Percentiles rank a stretch among this genome's conserved stretches.
Conservation (phyloP, 192 early-diverging fungal genomes). For the Coemansia sp. region DNA sequence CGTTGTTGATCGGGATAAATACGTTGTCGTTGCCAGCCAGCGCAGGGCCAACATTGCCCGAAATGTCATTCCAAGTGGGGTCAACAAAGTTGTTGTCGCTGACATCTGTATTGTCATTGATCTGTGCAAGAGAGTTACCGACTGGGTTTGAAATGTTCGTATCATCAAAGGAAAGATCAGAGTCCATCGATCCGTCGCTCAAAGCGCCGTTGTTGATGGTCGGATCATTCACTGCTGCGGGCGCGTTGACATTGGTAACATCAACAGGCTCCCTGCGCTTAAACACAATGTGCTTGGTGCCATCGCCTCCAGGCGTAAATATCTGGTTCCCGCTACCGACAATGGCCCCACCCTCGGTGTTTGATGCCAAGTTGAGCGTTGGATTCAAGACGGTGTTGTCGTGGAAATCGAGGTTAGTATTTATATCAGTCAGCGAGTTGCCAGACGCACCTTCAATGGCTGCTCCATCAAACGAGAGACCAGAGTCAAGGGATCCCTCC, state of each 20-base stretch:
- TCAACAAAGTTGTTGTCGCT: slow-evolving; percentile 47
- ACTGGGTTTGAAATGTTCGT: slow-evolving; percentile 38
- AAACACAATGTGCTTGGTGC: slow-evolving; percentile 15
- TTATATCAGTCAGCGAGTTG: slow-evolving; percentile 31
- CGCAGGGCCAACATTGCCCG: slow-evolving; percentile 45
- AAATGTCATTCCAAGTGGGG: slow-evolving; percentile 45
- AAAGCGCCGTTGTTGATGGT: slow-evolving; percentile 48
- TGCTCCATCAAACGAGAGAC: slow-evolving; percentile 36
- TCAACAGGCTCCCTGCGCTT: slow-evolving; percentile 32
- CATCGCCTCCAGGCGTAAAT: neutral
- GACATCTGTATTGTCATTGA: slow-evolving; percentile 52
- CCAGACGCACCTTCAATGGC: slow-evolving; percentile 27
- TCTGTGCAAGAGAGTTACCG: slow-evolving; percentile 48
- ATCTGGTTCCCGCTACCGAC: slow-evolving; percentile 51
- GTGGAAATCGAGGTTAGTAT: slow-evolving; percentile 42
- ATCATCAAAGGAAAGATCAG: slow-evolving; percentile 36
- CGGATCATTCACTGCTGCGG: slow-evolving; percentile 39
- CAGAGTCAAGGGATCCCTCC: slow-evolving; percentile 37
- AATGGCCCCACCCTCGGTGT: slow-evolving; percentile 29
- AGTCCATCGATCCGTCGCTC: slow-evolving; percentile 28
- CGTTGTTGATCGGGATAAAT: slow-evolving; percentile 45
- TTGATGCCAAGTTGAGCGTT: slow-evolving; percentile 31
- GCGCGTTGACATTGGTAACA: slow-evolving; percentile 44
- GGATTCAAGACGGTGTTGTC: slow-evolving; percentile 50
- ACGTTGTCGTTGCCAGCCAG: slow-evolving; percentile 48